phyloP scores from a whole-genome alignment of 2,329 filamentous ascomycete species.

The Fusarium avenaceum region DNA sequence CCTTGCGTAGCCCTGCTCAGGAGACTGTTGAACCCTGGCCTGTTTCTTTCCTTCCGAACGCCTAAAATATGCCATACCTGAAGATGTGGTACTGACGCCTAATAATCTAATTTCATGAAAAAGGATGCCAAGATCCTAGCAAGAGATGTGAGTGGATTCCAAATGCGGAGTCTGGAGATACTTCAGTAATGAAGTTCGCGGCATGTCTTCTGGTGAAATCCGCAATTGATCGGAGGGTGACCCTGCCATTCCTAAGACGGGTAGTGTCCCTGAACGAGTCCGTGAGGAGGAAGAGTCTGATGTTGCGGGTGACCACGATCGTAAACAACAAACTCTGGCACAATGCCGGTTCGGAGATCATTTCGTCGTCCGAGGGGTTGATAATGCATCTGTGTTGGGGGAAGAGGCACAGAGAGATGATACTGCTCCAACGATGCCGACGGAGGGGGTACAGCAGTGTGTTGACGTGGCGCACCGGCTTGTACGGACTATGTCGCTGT shows the following conservation, averaged over 20 bases:
- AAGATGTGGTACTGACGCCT: slow-evolving; percentile 45
- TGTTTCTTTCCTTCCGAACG: slow-evolving; percentile 48
- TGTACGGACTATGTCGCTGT: slow-evolving; percentile 91
- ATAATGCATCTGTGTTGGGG: slow-evolving; percentile 84
- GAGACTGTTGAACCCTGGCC: slow-evolving; percentile 28
- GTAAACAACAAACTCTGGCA: slow-evolving; percentile 71
- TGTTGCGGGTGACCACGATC: slow-evolving; percentile 53
- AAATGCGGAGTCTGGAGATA: slow-evolving; percentile 10
- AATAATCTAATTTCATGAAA: slow-evolving; percentile 34
- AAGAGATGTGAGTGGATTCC: slow-evolving; percentile 17
- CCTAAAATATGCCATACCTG: slow-evolving; percentile 50
- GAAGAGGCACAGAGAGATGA: slow-evolving; percentile 68
- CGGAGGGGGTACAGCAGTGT: slow-evolving; percentile 92
- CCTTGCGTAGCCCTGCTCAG: slow-evolving; percentile 26
- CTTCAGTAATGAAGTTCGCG: slow-evolving; percentile 14
- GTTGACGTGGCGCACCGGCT: slow-evolving; percentile 88
- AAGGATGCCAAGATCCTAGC: slow-evolving; percentile 36
- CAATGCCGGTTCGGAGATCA: slow-evolving; percentile 76
- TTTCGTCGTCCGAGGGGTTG: slow-evolving; percentile 79
- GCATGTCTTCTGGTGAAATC: not conserved
- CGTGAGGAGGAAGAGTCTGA: slow-evolving; percentile 46
- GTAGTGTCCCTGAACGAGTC: slow-evolving; percentile 52
- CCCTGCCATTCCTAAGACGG: slow-evolving; percentile 53
- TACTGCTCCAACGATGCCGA: slow-evolving; percentile 83
- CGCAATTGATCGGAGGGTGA: slow-evolving; percentile 17